Conservation (phyloP, 176 grass and related monocot genomes). For the Aegilops tauschii region DNA sequence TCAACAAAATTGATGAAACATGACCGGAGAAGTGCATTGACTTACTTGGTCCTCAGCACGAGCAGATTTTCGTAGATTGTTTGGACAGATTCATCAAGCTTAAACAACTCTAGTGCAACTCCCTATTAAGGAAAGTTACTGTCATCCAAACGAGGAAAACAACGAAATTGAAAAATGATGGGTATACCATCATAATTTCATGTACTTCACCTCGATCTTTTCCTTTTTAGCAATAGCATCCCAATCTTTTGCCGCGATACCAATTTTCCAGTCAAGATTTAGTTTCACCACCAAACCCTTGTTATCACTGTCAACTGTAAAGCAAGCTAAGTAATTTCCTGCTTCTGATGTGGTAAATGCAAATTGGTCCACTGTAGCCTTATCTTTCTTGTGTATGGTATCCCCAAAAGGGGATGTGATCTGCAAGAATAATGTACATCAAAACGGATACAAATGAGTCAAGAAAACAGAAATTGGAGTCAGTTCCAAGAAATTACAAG, state of each 20-base stretch:
- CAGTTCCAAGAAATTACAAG: not conserved
- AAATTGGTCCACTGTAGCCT: slow-evolving; percentile 54
- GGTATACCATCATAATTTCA: not conserved
- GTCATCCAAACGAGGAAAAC: slow-evolving; percentile 14
- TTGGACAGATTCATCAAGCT: slow-evolving; percentile 59
- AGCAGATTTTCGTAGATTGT: slow-evolving; percentile 65
- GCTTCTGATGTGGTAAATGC: slow-evolving; percentile 76
- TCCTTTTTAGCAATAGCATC: slow-evolving; percentile 69
- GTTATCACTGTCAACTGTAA: slow-evolving; percentile 50
- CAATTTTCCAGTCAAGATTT: slow-evolving; percentile 82
- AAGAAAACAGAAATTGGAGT: not conserved
- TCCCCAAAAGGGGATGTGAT: slow-evolving; percentile 77
- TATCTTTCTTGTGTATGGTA: slow-evolving; percentile 47
- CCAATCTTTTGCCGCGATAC: slow-evolving; percentile 71
- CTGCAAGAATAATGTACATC: slow-evolving; percentile 23
- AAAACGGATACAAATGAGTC: not conserved
- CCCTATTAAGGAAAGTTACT: slow-evolving; percentile 43
- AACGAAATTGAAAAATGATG: not conserved
- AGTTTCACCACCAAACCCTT: slow-evolving; percentile 51
- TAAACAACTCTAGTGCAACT: slow-evolving; percentile 71
- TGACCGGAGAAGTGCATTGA: not conserved
- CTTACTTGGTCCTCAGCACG: slow-evolving; percentile 57
- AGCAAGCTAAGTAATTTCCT: slow-evolving; percentile 74
- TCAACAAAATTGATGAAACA: not conserved
- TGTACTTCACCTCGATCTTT: slow-evolving; percentile 59